Base-by-base conservation (phyloP, 257 asterid species). In the Nicotiana benthamiana region DNA sequence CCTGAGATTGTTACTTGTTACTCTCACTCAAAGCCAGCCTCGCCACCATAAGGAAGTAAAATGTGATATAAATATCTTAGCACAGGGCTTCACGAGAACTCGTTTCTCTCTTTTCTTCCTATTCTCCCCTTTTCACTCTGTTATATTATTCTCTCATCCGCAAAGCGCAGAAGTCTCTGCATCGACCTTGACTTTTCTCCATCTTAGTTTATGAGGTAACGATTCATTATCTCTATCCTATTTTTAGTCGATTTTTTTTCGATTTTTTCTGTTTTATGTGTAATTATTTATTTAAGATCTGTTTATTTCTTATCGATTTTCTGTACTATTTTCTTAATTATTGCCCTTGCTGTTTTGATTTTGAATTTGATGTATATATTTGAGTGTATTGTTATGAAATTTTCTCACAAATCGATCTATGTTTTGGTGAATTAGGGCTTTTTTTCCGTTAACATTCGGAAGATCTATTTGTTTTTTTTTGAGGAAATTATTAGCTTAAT, bases 151-250 rank as follows among this genome's bases (percentile, higher is more conserved):
- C 62, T 48, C 62, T 15, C 36, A 20, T 70, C 77, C 22, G 36
- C 16, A 26, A 26, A 15, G 5, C 43, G 40, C 62, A 74, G 13
- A 74, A 46, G 60, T 72, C 60, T 72, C 36, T 72, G 36, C 36
- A 72, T 22, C 34, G 59, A 72, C 48, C 46, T 60, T 52, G 68
- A 46, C n/a, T 27, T 20, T 20, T 60, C 75, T 79, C 28, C 75
- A 63, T 79, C 82, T 63, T 79, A 60, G 82, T 79, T 79, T 79
- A 79, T 79, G 82, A 79, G 82, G 82, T 79, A 63, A 17, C 61
- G 75, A 61, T 30, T 46, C 6, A 16, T 9, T 79, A 40, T 18
- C 0, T 77, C 15, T 59, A 1, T 57, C 74, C 34, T 40, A 34
- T 3, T 40, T 54, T 56, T 20, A 18, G 12, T 34, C 62, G 32